Base-by-base conservation (phyloP, 73 alveolate genomes). In the Paramecium octaurelia region DNA sequence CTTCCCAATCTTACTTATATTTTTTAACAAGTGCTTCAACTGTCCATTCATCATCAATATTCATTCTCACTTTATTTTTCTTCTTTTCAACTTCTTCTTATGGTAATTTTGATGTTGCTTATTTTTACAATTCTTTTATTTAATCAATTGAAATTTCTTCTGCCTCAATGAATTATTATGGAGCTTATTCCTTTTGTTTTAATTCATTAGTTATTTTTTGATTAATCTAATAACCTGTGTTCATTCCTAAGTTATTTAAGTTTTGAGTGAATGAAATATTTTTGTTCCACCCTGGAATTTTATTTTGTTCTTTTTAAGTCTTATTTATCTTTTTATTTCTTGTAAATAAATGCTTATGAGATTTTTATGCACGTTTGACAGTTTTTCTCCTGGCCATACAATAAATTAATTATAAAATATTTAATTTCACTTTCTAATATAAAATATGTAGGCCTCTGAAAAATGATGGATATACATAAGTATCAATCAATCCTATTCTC, bases 371-470 rank as follows among this genome's bases (percentile, higher is more conserved):
- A 14, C 91, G 46, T 24, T 44, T 38, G 54, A 80, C 91, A 23
- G 91, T 80, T 48, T 80, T 80, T 48, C 75, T 80, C 57, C 91
- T 80, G 24, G 76, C 91, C 91, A 80, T 80, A 80, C 35, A 80
- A 44, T 80, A 43, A 80, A 80, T 38, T 80, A 31, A 43, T 73
- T 36, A 35, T 73, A 73, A 73, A 29, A 54, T 54, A 54, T 54
- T 54, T 54, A 54, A 54, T 54, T 54, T n/a, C 11, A 18, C 69
- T 18, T 18, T 54, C 29, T 54, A 54, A 54, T 16, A 54, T 54
- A 54, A 54, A 54, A 54, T 54, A 54, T 54, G 69, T 54, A 54
- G 31, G 20, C 23, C 23, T 18, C 69, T 18, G 11, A 54, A 54
- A 46, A 18, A 16, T 20, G n/a, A 54, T 54, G 27, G 29, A 54